Conservation (phyloP, 768 basidiomycete genomes). For the Phylloporus rhodoxanthus region DNA sequence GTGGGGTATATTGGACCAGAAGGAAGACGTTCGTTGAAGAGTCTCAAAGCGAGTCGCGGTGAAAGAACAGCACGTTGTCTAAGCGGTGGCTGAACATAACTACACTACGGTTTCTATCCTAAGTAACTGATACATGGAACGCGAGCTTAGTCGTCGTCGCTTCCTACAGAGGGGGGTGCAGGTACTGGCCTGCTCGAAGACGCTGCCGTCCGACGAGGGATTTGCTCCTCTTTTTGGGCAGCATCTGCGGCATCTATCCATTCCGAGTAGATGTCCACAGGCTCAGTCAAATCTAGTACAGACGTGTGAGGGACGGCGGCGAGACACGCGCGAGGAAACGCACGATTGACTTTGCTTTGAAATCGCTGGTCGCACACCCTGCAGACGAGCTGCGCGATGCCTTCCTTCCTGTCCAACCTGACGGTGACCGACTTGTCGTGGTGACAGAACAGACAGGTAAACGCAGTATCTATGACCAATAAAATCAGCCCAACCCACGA, state of each 20-base stretch:
- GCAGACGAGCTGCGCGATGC: slow-evolving; percentile 73
- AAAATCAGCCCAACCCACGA: slow-evolving; percentile 2
- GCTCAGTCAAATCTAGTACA: slow-evolving; percentile 78
- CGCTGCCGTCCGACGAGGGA: slow-evolving; percentile 44
- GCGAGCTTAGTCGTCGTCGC: slow-evolving; percentile 45
- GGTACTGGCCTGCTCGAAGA: slow-evolving; percentile 46
- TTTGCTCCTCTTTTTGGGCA: slow-evolving; percentile 59
- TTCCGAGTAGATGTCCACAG: slow-evolving; percentile 85
- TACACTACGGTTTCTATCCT: neutral
- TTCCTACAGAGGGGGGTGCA: slow-evolving; percentile 34
- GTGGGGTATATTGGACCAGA: slow-evolving; percentile 15
- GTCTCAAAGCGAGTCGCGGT: slow-evolving; percentile 11
- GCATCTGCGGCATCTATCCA: slow-evolving; percentile 90
- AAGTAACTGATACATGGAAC: neutral
- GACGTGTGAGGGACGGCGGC: slow-evolving; percentile 11
- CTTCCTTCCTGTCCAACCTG: slow-evolving; percentile 79
- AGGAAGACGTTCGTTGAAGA: slow-evolving; percentile 5
- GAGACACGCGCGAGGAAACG: slow-evolving; percentile 22
- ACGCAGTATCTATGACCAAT: slow-evolving; percentile 57
- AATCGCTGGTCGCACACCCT: slow-evolving; percentile 83
- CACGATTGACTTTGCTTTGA: slow-evolving; percentile 84
- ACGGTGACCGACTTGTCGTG: slow-evolving; percentile 87
- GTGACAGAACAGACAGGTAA: slow-evolving; percentile 85
- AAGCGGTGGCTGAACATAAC: slow-evolving; percentile 30
- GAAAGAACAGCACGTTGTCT: slow-evolving; percentile 20